These are phyloP conservation scores for Phoenix roebelenii DNA, from an alignment of 176 grass and related monocot genomes.

Conservation along the genomic window DNA sequence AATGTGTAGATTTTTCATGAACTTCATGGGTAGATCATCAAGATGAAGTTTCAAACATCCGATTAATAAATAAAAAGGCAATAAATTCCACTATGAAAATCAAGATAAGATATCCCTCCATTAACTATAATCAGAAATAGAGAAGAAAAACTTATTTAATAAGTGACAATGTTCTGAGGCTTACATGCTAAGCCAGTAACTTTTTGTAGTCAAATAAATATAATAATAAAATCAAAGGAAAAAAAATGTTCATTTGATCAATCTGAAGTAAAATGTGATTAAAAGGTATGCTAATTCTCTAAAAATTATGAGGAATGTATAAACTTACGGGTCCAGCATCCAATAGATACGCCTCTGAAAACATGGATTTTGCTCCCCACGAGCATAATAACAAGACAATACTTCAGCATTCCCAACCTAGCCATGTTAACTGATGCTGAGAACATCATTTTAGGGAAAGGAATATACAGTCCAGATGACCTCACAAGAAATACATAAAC, in stretches of 20 bases:
- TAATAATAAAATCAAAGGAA: neutral
- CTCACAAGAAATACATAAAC: neutral
- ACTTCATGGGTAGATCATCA: too few relatives aligned
- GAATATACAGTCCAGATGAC: neutral
- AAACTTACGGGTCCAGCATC: conserved; percentile 91
- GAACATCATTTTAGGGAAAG: neutral
- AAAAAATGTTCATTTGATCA: neutral
- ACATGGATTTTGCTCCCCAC: conserved; percentile 37
- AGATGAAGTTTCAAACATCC: too few relatives aligned
- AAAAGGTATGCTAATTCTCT: neutral
- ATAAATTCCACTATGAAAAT: too few relatives aligned
- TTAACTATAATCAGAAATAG: too few relatives aligned
- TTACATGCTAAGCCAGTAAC: too few relatives aligned
- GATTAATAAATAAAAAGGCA: too few relatives aligned
- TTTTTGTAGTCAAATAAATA: neutral
- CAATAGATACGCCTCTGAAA: conserved; percentile 81
- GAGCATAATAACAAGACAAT: conserved; percentile 75
- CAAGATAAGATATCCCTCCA: too few relatives aligned
- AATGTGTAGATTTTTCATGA: too few relatives aligned
- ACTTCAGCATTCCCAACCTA: conserved; percentile 64
- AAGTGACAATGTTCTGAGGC: too few relatives aligned
- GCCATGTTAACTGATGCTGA: conserved; percentile 5
- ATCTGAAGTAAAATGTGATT: neutral
- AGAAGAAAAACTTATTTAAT: too few relatives aligned
- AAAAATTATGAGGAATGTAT: neutral